phyloP scores from a whole-genome alignment of 495 filamentous ascomycete genomes.

The Hypoxylon cercidicola region DNA sequence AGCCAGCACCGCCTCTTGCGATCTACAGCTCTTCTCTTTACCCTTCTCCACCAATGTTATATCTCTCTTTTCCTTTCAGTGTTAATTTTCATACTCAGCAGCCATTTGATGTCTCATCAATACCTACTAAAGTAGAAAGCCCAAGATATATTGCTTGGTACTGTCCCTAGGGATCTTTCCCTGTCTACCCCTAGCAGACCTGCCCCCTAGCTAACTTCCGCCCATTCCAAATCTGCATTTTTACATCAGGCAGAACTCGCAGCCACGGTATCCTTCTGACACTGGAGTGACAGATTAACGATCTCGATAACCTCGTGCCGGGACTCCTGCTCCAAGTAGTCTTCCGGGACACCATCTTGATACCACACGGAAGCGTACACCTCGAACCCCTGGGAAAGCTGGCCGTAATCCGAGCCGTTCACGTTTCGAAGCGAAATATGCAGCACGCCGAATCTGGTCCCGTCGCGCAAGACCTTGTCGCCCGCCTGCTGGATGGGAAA shows the following conservation, averaged over 20 bases:
- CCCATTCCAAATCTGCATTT: too few species aligned
- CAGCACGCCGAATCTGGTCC: constrained; percentile 39
- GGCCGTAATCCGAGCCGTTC: constrained; percentile 29
- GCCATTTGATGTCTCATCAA: too few species aligned
- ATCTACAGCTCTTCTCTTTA: too few species aligned
- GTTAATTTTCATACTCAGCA: too few species aligned
- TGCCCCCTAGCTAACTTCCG: not conserved
- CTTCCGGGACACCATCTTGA: constrained; percentile 29
- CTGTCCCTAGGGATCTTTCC: too few species aligned
- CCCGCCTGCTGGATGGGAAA: constrained; percentile 41
- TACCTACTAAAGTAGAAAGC: too few species aligned
- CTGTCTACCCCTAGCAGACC: too few species aligned
- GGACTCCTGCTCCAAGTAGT: constrained; percentile 37
- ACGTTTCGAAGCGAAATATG: constrained; percentile 43
- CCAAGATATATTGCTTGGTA: too few species aligned
- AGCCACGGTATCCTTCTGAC: constrained; percentile 30
- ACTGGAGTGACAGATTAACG: constrained; percentile 43
- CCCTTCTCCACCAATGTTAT: too few species aligned
- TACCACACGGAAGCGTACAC: constrained; percentile 46
- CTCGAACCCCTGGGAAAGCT: constrained; percentile 37
- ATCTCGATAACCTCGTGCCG: constrained; percentile 46
- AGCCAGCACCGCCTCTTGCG: too few species aligned
- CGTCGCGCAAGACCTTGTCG: constrained; percentile 39
- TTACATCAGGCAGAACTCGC: not conserved
- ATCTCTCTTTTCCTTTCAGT: too few species aligned